These are phyloP conservation scores for Coelastrella sp. DNA, from an alignment of 139 green algal species.

Conservation along the genomic window DNA sequence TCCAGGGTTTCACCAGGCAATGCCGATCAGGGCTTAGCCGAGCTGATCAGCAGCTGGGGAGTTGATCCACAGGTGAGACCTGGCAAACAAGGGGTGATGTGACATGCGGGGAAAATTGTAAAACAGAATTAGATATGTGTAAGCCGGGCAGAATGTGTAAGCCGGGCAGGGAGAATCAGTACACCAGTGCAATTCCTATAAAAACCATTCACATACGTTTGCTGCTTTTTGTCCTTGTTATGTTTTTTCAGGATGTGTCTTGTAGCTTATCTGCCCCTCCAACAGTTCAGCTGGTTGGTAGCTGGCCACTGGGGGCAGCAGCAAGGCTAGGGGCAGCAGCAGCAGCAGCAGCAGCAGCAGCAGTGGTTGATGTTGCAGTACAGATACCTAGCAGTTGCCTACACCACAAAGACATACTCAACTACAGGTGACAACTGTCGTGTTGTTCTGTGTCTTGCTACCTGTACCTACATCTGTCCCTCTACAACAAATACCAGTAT, in stretches of 20 bases:
- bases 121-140: too few relatives aligned
- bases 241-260: conserved; percentile 13
- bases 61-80: conserved; percentile 1
- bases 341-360: too few relatives aligned
- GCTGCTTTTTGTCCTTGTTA: background rate
- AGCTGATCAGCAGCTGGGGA: conserved; percentile 35
- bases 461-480: background rate
- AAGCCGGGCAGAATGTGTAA: too few relatives aligned
- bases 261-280: background rate
- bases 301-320: conserved; percentile 5
- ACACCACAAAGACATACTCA: conserved; percentile 80
- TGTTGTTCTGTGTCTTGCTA: background rate
- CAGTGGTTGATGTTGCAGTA: conserved; percentile 75
- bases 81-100: too few relatives aligned
- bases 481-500: background rate
- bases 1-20: background rate
- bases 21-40: background rate
- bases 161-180: too few relatives aligned
- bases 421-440: conserved; percentile 67
- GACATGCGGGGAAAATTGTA: too few relatives aligned
- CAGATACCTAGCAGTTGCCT: conserved; percentile 77
- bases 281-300: conserved; percentile 33
- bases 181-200: too few relatives aligned
- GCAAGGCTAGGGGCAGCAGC: background rate
- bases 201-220: too few relatives aligned